Base-by-base conservation (phyloP, 176 grass and related monocot species). In the Zea luxurians region DNA sequence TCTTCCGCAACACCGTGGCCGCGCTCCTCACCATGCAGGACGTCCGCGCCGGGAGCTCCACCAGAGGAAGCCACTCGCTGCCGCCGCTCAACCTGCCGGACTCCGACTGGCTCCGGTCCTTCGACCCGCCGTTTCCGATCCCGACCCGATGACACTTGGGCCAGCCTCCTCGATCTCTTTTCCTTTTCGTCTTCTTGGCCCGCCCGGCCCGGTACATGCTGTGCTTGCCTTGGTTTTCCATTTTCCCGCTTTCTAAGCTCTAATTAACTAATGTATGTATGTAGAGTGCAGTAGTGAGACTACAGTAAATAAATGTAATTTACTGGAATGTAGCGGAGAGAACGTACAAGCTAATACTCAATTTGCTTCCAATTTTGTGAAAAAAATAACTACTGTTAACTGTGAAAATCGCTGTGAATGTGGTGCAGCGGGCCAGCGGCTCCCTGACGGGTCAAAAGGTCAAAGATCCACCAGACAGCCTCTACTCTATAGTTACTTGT, bases 11-110 rank as follows among this genome's bases (percentile, higher is more conserved):
- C 90, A 98, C 96, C 0, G 80, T 98, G 2, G 92, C 86, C 2
- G 96, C 92, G 54, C 79, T 98, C 55, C 88, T 89, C 37, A 86
- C 83, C 2, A 90, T 98, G 91, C 85, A 95, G 76, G 92, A 98
- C 78, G 83, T 98, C 38, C 89, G 96, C 61, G 88, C 78, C 41
- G 78, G 68, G 44, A 98, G 92, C 81, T 98, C 96, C 71, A 98
- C 96, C 2, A 80, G 78, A 11, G 91, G 92, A 59, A 27, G 61
- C 16, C 93, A 94, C 74, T 98, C 96, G 35, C 83, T 98, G 83
- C 96, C 96, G 59, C 96, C 96, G 37, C 87, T 98, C 79, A 78
- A 37, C 75, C 80, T 91, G 41, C 82, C 87, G 42, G 85, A 93
- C 46, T 83, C 61, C 53, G 89, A 91, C 13, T 91, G 92, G 82